These are phyloP conservation scores for Pyronema domesticum DNA, from an alignment of 495 filamentous ascomycete genomes.

Conservation along the genomic window DNA sequence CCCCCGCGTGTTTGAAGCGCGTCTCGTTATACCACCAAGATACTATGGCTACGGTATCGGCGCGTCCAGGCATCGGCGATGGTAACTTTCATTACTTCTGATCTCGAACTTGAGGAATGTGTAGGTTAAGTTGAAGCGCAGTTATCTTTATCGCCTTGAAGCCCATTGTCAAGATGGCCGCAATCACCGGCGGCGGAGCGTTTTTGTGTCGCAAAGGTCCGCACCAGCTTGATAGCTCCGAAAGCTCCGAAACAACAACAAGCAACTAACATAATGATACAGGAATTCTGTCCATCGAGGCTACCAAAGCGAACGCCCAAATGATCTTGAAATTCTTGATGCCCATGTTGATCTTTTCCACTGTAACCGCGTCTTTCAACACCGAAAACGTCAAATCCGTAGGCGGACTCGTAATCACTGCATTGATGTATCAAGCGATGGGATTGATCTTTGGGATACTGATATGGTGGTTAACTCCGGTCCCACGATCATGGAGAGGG, in stretches of 20 bases:
- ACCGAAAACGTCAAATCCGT: slow-evolving; percentile 18
- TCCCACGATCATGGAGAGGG: slow-evolving; percentile 18
- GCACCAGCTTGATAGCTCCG: neutral
- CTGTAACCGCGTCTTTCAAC: slow-evolving; percentile 22
- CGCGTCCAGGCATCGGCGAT: too few species aligned
- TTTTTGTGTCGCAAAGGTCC: slow-evolving; percentile 21
- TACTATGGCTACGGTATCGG: too few species aligned
- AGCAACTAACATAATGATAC: slow-evolving; percentile 7
- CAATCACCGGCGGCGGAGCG: slow-evolving; percentile 11
- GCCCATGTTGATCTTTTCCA: slow-evolving; percentile 22
- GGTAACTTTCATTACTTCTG: too few species aligned
- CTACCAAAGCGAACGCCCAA: slow-evolving; percentile 20
- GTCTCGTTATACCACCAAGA: too few species aligned
- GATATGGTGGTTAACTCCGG: slow-evolving; percentile 21
- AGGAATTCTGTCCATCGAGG: slow-evolving; percentile 20
- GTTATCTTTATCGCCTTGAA: slow-evolving; percentile 22
- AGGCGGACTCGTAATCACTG: slow-evolving; percentile 14
- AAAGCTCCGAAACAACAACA: neutral
- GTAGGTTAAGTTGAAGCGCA: neutral
- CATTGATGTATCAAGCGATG: slow-evolving; percentile 16
- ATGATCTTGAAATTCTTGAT: slow-evolving; percentile 20
- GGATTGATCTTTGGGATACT: slow-evolving; percentile 18
- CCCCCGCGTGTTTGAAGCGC: too few species aligned
- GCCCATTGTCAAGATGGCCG: slow-evolving; percentile 23
- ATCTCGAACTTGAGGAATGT: too few species aligned